Evolutionary conservation across 2,329 filamentous ascomycete genomes (phyloP).

Genomic region (Dryadomyces sulphureus): DNA sequence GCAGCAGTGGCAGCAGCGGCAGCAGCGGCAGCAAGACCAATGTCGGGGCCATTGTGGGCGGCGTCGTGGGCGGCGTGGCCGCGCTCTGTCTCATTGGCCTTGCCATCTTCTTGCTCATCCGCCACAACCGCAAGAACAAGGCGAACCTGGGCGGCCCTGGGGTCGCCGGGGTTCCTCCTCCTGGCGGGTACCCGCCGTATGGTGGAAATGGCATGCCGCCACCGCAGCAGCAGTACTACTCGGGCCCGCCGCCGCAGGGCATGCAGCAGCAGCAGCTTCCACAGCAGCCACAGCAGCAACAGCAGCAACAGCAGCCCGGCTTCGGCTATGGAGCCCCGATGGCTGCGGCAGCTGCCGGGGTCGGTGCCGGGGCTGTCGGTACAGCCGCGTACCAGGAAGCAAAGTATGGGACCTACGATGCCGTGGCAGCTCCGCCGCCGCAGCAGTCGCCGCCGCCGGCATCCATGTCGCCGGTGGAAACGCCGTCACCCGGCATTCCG

Average conservation of each 20-base stretch:
- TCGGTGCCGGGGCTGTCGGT: not conserved
- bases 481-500: not conserved
- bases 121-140: conserved; percentile 9
- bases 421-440: not conserved
- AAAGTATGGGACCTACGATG: not conserved
- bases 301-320: conserved; percentile 1
- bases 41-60: conserved; percentile 18
- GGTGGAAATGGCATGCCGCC: not conserved
- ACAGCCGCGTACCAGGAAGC: not conserved
- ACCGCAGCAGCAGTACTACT: conserved; percentile 7
- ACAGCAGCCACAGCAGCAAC: conserved; percentile 2
- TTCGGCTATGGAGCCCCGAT: not conserved
- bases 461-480: not conserved
- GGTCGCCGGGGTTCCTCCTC: conserved; percentile 1
- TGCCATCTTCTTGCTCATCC: conserved; percentile 17
- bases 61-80: conserved; percentile 16
- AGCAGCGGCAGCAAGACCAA: conserved; percentile 3
- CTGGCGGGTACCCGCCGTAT: conserved; percentile 1
- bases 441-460: not conserved
- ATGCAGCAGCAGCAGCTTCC: not conserved
- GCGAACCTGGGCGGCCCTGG: not conserved
- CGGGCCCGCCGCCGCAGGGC: not conserved
- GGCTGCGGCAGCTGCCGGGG: not conserved
- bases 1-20: not conserved
- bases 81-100: conserved; percentile 16